Evolutionary conservation across 805 yeast genomes (phyloP).

Genomic region (Ogataea haglerorum): DNA sequence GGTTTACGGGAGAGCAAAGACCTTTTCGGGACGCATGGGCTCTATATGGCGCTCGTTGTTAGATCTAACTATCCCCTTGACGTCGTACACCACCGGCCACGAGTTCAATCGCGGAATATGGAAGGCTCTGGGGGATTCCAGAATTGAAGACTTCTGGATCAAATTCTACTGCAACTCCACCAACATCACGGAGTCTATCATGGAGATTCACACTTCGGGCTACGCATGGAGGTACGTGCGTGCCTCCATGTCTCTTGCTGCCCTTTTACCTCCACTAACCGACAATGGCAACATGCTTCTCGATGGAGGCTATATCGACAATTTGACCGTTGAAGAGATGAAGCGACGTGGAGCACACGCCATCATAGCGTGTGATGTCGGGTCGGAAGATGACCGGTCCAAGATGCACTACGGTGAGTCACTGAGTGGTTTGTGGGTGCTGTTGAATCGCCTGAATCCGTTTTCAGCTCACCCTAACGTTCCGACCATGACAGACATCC

Average conservation of each 20-base stretch:
- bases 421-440: constrained; percentile 86
- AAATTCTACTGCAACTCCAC: constrained; percentile 87
- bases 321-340: constrained; percentile 91
- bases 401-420: constrained; percentile 93
- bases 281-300: constrained; percentile 88
- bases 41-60: constrained; percentile 81
- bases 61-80: constrained; percentile 89
- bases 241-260: constrained; percentile 96
- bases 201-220: constrained; percentile 92
- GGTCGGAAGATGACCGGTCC: constrained; percentile 87
- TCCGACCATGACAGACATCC: constrained; percentile 94
- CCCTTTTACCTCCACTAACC: constrained; percentile 83
- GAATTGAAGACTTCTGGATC: constrained; percentile 96
- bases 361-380: constrained; percentile 93
- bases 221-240: constrained; percentile 94
- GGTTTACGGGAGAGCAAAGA: constrained; percentile 84
- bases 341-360: constrained; percentile 80
- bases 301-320: constrained; percentile 96
- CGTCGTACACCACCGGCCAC: constrained; percentile 95
- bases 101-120: constrained; percentile 97
- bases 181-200: constrained; percentile 87
- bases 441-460: constrained; percentile 84
- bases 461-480: constrained; percentile 83
- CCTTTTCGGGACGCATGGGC: constrained; percentile 76
- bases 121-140: constrained; percentile 88